Conservation (phyloP, 192 early-diverging fungal genomes). For the Nowakowskiella sp. region DNA sequence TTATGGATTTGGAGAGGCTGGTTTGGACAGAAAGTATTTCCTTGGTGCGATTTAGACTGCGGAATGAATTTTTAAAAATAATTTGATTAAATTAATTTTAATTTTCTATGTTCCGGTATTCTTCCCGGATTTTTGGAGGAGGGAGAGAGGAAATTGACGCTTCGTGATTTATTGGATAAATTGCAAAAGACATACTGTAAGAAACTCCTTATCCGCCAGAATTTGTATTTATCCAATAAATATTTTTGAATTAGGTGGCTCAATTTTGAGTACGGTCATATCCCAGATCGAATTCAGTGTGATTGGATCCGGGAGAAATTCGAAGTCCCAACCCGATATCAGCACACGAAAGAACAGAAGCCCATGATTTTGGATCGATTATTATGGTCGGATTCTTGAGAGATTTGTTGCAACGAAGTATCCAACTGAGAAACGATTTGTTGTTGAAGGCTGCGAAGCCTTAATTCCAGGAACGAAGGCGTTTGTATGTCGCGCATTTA, state of each 20-base stretch:
- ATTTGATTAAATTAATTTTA: conserved; percentile 14
- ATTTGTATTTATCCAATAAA: conserved; percentile 2
- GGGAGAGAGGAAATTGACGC: conserved; percentile 65
- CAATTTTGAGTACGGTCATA: conserved; percentile 98
- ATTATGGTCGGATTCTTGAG: conserved; percentile 96
- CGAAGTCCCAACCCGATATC: conserved; percentile 84
- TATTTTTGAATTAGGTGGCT: conserved; percentile 46
- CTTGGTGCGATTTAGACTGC: conserved; percentile 61
- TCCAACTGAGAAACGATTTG: conserved; percentile 95
- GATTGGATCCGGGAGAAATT: conserved; percentile 93
- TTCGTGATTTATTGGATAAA: conserved; percentile 81
- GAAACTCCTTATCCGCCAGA: conserved; percentile 7
- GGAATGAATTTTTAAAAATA: too few species aligned
- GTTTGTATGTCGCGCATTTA: conserved; percentile 51
- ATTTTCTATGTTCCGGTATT: conserved; percentile 69
- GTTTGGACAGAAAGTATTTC: conserved; percentile 84
- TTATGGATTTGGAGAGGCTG: conserved; percentile 92
- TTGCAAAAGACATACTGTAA: conserved; percentile 83
- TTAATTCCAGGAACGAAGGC: conserved; percentile 98
- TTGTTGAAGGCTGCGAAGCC: conserved; percentile 93
- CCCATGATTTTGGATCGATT: conserved; percentile 87
- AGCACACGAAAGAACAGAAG: conserved; percentile 86
- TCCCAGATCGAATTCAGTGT: conserved; percentile 88
- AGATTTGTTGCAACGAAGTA: conserved; percentile 94
- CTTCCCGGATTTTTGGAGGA: conserved; percentile 72